A percentile compares a stretch with the other conserved stretches of the same genome.
These are phyloP conservation scores for Collybia sp. DNA, from an alignment of 768 basidiomycete genomes.

Conservation along the genomic window DNA sequence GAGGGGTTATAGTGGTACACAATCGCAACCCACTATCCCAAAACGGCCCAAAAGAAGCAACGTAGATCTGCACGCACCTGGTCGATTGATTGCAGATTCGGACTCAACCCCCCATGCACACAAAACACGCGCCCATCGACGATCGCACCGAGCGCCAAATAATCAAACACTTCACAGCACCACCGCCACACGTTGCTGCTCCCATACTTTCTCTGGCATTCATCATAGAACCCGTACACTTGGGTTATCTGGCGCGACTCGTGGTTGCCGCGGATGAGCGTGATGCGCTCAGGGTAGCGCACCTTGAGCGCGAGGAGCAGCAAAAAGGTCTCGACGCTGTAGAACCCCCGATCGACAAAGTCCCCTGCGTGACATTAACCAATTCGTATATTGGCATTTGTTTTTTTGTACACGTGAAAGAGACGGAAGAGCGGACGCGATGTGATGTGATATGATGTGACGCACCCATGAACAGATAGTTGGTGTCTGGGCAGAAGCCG, in stretches of 20 bases:
- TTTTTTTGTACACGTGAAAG: conserved; percentile 2
- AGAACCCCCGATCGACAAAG: conserved; percentile 97
- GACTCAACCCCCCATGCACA: conserved; percentile 95
- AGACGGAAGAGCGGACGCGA: background rate
- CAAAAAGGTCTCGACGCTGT: conserved; percentile 94
- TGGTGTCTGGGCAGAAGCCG: conserved; percentile 88
- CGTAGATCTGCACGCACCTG: conserved; percentile 49
- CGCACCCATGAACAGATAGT: conserved; percentile 95
- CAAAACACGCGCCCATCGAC: conserved; percentile 98
- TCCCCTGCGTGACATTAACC: conserved; percentile 86
- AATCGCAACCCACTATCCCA: background rate
- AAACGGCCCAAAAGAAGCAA: background rate
- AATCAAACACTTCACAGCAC: conserved; percentile 99
- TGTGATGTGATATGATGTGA: conserved; percentile 1
- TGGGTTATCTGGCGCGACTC: conserved; percentile 97
- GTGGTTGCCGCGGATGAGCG: conserved; percentile 96
- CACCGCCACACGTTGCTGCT: conserved; percentile 94
- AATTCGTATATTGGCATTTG: too few relatives aligned
- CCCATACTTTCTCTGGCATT: conserved; percentile 95
- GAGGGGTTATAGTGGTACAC: background rate
- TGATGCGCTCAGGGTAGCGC: conserved; percentile 95
- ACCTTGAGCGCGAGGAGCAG: conserved; percentile 94
- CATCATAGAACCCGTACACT: conserved; percentile 93
- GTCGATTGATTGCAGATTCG: conserved; percentile 81
- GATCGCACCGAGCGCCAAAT: conserved; percentile 88